These are phyloP conservation scores for Rauvolfia tetraphylla DNA, from an alignment of 257 asterid species.

Conservation along the genomic window DNA sequence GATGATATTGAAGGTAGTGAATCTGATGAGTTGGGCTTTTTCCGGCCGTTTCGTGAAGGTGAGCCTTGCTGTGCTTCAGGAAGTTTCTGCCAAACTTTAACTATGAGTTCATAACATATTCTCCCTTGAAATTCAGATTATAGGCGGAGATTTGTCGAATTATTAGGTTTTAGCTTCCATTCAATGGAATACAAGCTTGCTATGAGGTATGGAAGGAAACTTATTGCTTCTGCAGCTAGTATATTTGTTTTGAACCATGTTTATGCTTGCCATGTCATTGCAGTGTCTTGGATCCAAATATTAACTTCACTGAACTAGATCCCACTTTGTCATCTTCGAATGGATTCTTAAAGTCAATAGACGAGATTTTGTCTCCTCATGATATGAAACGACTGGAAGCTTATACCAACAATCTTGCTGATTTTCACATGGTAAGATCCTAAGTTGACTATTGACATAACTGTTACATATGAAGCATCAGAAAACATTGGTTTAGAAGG, in stretches of 20 bases:
- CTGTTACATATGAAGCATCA: neutral
- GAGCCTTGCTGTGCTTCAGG: neutral
- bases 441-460: neutral
- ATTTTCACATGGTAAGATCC: conserved; percentile 54
- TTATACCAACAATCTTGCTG: conserved; percentile 62
- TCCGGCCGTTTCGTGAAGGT: conserved; percentile 75
- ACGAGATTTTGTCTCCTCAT: conserved; percentile 43
- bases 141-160: conserved; percentile 52
- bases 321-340: conserved; percentile 37
- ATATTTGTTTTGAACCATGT: conserved; percentile 15
- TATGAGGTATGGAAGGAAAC: conserved; percentile 55
- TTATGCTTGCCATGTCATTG: conserved; percentile 31
- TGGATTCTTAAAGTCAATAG: conserved; percentile 40
- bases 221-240: conserved; percentile 16
- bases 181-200: conserved; percentile 96
- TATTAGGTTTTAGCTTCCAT: conserved; percentile 48
- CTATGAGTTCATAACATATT: neutral
- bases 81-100: neutral
- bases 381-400: conserved; percentile 74
- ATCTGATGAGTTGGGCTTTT: conserved; percentile 62
- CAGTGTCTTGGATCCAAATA: conserved; percentile 90
- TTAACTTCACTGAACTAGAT: conserved; percentile 51
- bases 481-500: neutral
- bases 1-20: conserved; percentile 69
- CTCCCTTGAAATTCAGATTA: conserved; percentile 40